Percentiles rank a stretch among this genome's conserved stretches.
Conservation (phyloP, 1,284 basidiomycete species). For the Fomitopsis betulina region DNA sequence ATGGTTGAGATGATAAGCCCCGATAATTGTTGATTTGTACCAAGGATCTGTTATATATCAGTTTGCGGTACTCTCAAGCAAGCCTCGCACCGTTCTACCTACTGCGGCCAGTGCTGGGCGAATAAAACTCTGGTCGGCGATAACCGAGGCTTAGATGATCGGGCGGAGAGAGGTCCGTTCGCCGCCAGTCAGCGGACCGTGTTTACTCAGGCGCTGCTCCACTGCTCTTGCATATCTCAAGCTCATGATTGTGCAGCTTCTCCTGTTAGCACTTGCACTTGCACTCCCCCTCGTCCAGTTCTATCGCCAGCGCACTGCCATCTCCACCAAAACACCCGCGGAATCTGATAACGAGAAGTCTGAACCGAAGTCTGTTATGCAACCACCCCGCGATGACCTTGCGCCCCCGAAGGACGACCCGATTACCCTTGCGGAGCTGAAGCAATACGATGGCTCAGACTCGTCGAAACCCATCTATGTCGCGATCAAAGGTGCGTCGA, state of each 20-base stretch:
- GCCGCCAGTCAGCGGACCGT: slow-evolving; percentile 1
- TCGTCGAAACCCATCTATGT: slow-evolving; percentile 74
- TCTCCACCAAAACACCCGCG: slow-evolving; percentile 1
- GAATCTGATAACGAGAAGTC: slow-evolving; percentile 18
- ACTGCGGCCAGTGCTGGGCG: too few relatives aligned
- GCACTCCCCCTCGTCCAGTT: slow-evolving; percentile 17
- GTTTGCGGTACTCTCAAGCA: too few relatives aligned
- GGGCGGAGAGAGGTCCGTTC: too few relatives aligned
- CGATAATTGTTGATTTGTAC: too few relatives aligned
- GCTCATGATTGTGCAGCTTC: slow-evolving; percentile 13
- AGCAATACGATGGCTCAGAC: slow-evolving; percentile 65
- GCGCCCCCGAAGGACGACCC: slow-evolving; percentile 76
- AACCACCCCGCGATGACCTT: slow-evolving; percentile 55
- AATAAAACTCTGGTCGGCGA: not conserved
- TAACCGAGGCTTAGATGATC: not conserved
- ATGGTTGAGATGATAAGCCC: too few relatives aligned
- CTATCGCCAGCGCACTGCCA: slow-evolving; percentile 8
- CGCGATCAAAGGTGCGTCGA: slow-evolving; percentile 73
- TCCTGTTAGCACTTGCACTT: slow-evolving; percentile 18
- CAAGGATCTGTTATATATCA: too few relatives aligned
- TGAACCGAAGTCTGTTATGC: slow-evolving; percentile 65
- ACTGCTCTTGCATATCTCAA: not conserved
- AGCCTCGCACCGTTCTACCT: too few relatives aligned
- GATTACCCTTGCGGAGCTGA: slow-evolving; percentile 66
- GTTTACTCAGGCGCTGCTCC: slow-evolving; percentile 1